phyloP scores from a whole-genome alignment of 768 basidiomycete genomes.

The Leccinellum luteum region DNA sequence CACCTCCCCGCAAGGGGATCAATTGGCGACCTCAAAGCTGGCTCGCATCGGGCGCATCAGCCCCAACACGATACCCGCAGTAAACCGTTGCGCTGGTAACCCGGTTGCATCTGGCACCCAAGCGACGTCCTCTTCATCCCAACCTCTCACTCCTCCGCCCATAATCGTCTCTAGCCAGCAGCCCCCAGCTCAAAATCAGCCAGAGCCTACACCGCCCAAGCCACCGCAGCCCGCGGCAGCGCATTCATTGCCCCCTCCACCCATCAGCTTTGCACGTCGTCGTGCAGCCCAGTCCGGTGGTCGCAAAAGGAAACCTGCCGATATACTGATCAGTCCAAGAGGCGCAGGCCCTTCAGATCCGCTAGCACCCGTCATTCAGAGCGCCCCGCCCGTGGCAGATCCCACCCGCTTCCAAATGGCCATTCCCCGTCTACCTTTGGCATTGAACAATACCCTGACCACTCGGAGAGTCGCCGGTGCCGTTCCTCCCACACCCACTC shows the following conservation, averaged over 20 bases:
- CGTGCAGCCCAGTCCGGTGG: conserved; percentile 62
- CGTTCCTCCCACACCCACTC: conserved; percentile 72
- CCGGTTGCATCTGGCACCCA: conserved; percentile 23
- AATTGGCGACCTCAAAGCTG: conserved; percentile 29
- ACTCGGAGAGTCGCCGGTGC: conserved; percentile 53
- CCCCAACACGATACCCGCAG: conserved; percentile 29
- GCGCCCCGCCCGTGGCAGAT: conserved; percentile 61
- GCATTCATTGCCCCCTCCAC: conserved; percentile 59
- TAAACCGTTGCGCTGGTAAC: conserved; percentile 28
- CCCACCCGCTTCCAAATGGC: conserved; percentile 57
- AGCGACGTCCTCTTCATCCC: conserved; percentile 21
- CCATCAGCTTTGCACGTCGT: conserved; percentile 76
- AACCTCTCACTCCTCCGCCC: conserved; percentile 23
- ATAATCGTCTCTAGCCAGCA: conserved; percentile 27
- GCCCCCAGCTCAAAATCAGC: conserved; percentile 13
- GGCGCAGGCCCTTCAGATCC: conserved; percentile 51
- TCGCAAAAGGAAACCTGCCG: conserved; percentile 70
- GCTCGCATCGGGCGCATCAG: conserved; percentile 38
- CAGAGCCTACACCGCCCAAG: conserved; percentile 23
- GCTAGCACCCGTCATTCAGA: conserved; percentile 68
- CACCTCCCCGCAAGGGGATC: conserved; percentile 22
- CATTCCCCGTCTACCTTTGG: conserved; percentile 61
- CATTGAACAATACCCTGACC: conserved; percentile 41
- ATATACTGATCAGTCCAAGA: conserved; percentile 73
- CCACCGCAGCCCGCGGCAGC: conserved; percentile 17